A percentile compares a stretch with the other conserved stretches of the same genome.
Evolutionary conservation across 164 flowering plant genomes (phyloP).

Genomic region (Pachysandra terminalis): DNA sequence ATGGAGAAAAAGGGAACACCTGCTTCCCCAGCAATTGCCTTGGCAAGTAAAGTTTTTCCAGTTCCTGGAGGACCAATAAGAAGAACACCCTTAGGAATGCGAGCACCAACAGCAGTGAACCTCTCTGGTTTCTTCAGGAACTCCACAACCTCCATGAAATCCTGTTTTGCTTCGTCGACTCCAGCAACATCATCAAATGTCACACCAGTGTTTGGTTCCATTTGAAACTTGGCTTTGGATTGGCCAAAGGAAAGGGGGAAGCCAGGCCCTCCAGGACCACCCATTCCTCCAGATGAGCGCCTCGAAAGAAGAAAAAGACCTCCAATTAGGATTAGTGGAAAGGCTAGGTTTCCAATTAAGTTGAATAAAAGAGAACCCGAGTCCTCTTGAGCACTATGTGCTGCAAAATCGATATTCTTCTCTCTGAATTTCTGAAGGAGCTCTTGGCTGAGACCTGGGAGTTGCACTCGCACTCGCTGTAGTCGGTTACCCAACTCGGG

Average conservation of each 20-base stretch:
- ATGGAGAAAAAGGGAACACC: constrained; percentile 94
- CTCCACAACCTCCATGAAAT: constrained; percentile 93
- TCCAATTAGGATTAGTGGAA: constrained; percentile 80
- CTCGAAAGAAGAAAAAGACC: constrained; percentile 90
- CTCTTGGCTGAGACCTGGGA: constrained; percentile 90
- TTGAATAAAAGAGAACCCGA: constrained; percentile 73
- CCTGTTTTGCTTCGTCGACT: constrained; percentile 94
- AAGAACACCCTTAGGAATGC: constrained; percentile 93
- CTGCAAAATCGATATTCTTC: constrained; percentile 95
- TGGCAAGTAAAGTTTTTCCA: constrained; percentile 85
- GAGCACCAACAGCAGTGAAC: constrained; percentile 90
- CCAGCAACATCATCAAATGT: constrained; percentile 98
- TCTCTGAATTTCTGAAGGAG: constrained; percentile 91
- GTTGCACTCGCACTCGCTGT: constrained; percentile 88
- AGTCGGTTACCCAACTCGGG: constrained; percentile 85
- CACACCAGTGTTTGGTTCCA: constrained; percentile 96
- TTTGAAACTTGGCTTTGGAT: constrained; percentile 87
- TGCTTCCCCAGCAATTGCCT: constrained; percentile 96
- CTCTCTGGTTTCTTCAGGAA: constrained; percentile 90
- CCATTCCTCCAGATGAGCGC: constrained; percentile 77
- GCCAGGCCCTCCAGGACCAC: constrained; percentile 98
- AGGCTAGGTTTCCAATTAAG: constrained; percentile 80
- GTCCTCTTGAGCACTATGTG: constrained; percentile 87
- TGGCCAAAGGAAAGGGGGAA: constrained; percentile 80
- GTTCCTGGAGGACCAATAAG: constrained; percentile 94